Evolutionary conservation across 306 rosid genomes (phyloP), one percentile per base, ranked within the genome.

Genomic region (Castanea crenata): DNA sequence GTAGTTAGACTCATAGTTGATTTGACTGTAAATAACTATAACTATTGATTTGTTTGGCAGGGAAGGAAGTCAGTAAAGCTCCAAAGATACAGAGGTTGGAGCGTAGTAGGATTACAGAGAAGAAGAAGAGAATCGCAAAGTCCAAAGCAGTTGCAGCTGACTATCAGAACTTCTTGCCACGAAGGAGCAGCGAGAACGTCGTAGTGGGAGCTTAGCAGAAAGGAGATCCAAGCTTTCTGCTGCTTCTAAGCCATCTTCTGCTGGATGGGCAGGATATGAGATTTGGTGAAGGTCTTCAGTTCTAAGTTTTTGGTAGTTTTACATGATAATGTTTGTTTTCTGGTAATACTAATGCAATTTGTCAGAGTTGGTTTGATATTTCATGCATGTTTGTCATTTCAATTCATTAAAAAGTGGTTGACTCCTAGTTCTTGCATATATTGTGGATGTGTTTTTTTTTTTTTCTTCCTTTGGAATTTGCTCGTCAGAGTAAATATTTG

Each of bases 211-310:
- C 71, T 12, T 64, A 31, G 71, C 71, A 25, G 4, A 64, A 6
- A 64, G 46, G 32, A 64, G 71, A 64, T 64, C 71, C 71, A 64
- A 14, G 71, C 71, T 64, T 29, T 64, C 21, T 64, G 14, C 38
- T 64, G 71, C 71, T 64, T 64, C 71, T 16, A 64, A 64, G 71
- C 71, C 71, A 64, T 64, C 70, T 25, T 1, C 20, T 19, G 65
- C 27, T 31, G 71, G 12, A 5, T 5, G 29, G 32, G 38, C 35
- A 25, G 34, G 71, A 23, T 64, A 25, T 25, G 71, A 59, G 16
- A 18, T 59, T 19, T 20, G 65, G 25, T 21, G 65, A 59, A 21
- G 65, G 13, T 21, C 54, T 10, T 13, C 54, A 3, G 54, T 49
- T 49, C 14, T 12, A 49, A 49, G 54, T 49, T 12, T 49, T 49